Conservation (phyloP, 768 basidiomycete species). For the Xanthoconium stramineum region DNA sequence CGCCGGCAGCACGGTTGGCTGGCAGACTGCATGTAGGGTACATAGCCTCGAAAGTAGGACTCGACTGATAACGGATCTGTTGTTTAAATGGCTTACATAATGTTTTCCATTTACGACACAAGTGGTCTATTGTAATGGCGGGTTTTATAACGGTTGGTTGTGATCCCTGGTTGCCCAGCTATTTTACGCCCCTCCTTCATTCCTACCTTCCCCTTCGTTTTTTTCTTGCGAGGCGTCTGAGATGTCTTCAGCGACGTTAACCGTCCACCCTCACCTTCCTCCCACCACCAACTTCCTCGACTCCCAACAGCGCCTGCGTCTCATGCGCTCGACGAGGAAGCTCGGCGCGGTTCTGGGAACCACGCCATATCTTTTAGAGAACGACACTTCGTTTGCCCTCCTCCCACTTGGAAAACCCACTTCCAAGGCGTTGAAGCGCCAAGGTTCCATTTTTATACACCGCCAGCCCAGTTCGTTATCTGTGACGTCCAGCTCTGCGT, state of each 20-base stretch:
- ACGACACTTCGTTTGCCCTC: constrained; percentile 14
- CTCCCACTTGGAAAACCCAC: constrained; percentile 23
- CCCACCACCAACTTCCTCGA: constrained; percentile 35
- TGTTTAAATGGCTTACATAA: constrained; percentile 12
- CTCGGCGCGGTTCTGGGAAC: constrained; percentile 35
- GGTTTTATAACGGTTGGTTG: not conserved
- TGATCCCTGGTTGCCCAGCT: not conserved
- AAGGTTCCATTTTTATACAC: constrained; percentile 32
- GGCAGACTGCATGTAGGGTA: too few species aligned
- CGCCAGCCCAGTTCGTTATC: constrained; percentile 19
- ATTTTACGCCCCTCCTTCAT: constrained; percentile 1
- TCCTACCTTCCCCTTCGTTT: not conserved
- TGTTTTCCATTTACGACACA: constrained; percentile 12
- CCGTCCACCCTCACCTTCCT: constrained; percentile 24
- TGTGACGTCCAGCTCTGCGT: constrained; percentile 18
- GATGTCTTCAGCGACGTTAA: constrained; percentile 23
- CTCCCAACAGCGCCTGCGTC: constrained; percentile 32
- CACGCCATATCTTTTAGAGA: constrained; percentile 35
- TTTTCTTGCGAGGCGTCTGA: constrained; percentile 6
- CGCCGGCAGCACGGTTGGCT: too few species aligned
- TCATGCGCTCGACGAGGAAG: constrained; percentile 37
- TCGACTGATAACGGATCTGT: too few species aligned
- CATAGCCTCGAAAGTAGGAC: not conserved
- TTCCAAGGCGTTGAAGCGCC: constrained; percentile 25
- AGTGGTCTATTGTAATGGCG: constrained; percentile 2